Base-by-base conservation (phyloP, 2,329 filamentous ascomycete species). In the Penicillium sp. region DNA sequence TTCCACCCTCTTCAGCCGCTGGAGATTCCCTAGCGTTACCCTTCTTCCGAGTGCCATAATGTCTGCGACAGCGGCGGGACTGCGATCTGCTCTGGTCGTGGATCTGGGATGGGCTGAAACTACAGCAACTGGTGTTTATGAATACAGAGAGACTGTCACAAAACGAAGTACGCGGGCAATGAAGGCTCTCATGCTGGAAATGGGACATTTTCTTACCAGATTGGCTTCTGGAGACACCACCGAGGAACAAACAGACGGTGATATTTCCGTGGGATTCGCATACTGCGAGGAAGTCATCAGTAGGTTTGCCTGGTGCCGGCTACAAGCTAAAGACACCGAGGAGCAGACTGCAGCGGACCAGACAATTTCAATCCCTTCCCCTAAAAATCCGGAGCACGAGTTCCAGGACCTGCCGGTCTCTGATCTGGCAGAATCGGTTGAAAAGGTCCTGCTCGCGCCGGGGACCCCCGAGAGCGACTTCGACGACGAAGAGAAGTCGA, bases 81-180 rank as follows among this genome's bases (percentile, higher is more conserved):
- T 96, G 33, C 85, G 94, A 12, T 90, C 90, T n/a, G 91, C 88
- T 1, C 72, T 99, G 34, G 84, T 97, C 0, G 80, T 99, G 30
- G 91, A 99, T 66, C 81, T 99, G 54, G 94, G 93, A 36, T 99
- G 94, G 94, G 82, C 86, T 34, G 94, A 97, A 71, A 96, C 92
- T 0, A 82, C 87, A 0, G 84, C 95, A 18, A 96, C 91, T 0
- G 89, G 87, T 5, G 81, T 97, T 6, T 97, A 92, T 67, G 94
- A 99, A 73, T 96, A 91, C 69, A 86, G 90, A 47, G 91, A 96
- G 68, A 84, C 96, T 1, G 79, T 81, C 13, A 84, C 84, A 47
- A 83, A 80, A 50, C 82, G 90, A 47, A 93, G 84, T 32, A 79
- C 90, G 12, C 81, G 94, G 58, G 91, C 85, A 27, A 91, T 88